These are phyloP conservation scores for Syncephalastrum contaminatum DNA, from an alignment of 371 early-diverging fungal genomes.

Conservation along the genomic window DNA sequence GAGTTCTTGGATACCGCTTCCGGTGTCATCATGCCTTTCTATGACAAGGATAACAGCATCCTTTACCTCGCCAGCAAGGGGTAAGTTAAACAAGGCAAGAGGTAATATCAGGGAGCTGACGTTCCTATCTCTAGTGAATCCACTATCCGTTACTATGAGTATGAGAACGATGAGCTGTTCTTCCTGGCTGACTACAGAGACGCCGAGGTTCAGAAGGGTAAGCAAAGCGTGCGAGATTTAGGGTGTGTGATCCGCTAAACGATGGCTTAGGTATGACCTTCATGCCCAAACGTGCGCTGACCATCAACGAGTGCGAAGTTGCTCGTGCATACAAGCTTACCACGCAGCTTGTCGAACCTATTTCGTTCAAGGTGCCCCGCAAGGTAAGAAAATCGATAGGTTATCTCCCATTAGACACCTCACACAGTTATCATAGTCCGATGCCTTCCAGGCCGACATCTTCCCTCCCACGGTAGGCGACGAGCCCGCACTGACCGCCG, in stretches of 20 bases:
- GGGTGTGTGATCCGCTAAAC: not conserved
- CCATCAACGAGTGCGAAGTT: slow-evolving; percentile 87
- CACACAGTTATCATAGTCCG: slow-evolving; percentile 59
- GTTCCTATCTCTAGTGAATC: slow-evolving; percentile 77
- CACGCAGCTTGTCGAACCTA: slow-evolving; percentile 87
- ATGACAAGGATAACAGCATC: slow-evolving; percentile 86
- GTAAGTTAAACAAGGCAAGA: slow-evolving; percentile 20
- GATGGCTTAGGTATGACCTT: slow-evolving; percentile 67
- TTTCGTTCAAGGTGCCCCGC: slow-evolving; percentile 96
- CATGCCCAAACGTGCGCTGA: slow-evolving; percentile 91
- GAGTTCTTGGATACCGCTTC: slow-evolving; percentile 89
- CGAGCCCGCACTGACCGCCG: slow-evolving; percentile 84
- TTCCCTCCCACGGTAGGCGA: slow-evolving; percentile 88
- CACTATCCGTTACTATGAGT: slow-evolving; percentile 97
- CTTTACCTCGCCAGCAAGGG: slow-evolving; percentile 96
- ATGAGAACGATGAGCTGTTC: slow-evolving; percentile 81
- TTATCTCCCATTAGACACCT: not conserved
- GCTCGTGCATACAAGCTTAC: slow-evolving; percentile 92
- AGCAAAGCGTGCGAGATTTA: not conserved
- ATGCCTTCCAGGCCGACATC: slow-evolving; percentile 95
- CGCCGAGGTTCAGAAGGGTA: slow-evolving; percentile 87
- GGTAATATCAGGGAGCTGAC: not conserved
- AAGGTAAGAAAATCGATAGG: slow-evolving; percentile 59
- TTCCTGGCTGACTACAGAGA: slow-evolving; percentile 86
- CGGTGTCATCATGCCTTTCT: slow-evolving; percentile 96